Evolutionary conservation across 306 rosid genomes (phyloP).

Genomic region (Casuarina equisetifolia): DNA sequence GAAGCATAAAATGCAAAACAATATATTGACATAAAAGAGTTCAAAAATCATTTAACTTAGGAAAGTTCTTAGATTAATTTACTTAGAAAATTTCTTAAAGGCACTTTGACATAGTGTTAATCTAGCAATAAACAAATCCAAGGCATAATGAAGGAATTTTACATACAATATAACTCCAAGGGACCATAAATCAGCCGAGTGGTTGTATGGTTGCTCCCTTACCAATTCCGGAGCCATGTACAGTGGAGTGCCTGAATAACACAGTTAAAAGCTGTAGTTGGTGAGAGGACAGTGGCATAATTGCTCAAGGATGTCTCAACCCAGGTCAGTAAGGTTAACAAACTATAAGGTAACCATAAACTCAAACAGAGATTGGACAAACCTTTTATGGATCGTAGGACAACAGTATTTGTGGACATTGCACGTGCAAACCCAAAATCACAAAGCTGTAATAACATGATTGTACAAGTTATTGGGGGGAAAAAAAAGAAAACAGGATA

Average conservation of each 20-base stretch:
- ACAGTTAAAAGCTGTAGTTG: conserved; percentile 3
- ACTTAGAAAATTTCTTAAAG: background rate
- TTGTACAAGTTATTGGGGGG: background rate
- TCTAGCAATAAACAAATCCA: background rate
- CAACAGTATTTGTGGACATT: conserved; percentile 97
- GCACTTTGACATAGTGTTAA: conserved; percentile 9
- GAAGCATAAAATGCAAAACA: conserved; percentile 1
- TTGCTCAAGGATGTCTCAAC: conserved; percentile 6
- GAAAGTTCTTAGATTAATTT: too few species aligned
- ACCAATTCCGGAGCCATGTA: conserved; percentile 99
- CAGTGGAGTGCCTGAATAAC: conserved; percentile 82
- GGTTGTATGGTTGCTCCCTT: conserved; percentile 94
- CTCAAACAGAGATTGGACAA: conserved; percentile 27
- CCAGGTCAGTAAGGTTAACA: conserved; percentile 20
- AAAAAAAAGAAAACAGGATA: background rate
- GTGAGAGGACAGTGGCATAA: conserved; percentile 1
- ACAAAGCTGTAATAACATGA: conserved; percentile 65
- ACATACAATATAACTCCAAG: conserved; percentile 95
- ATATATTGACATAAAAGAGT: background rate
- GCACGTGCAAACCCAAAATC: conserved; percentile 99
- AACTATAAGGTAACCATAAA: conserved; percentile 9
- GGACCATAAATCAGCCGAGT: conserved; percentile 97
- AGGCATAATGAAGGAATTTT: conserved; percentile 21
- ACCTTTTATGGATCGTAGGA: conserved; percentile 97
- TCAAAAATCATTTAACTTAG: conserved; percentile 1